Base-by-base conservation (phyloP, 2,329 filamentous ascomycete species). In the Hypoxylon sp. region DNA sequence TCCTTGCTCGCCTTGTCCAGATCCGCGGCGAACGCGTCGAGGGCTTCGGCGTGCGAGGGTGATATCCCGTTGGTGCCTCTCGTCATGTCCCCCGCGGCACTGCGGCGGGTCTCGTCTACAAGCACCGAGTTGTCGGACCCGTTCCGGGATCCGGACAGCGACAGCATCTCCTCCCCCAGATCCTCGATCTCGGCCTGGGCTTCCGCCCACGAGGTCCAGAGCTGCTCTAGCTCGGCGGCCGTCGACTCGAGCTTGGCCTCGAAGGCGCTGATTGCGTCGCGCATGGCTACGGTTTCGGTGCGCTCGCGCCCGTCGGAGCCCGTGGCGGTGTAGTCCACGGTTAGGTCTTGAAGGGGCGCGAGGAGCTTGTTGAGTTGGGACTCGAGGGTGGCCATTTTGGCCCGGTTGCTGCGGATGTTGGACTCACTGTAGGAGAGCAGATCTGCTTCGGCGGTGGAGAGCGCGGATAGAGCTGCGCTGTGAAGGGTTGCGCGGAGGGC, bases 401-500 rank as follows among this genome's bases (percentile, higher is more conserved):
- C 51, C 52, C 70, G 48, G 27, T 71, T 72, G n/a, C 61, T 30
- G 7, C 63, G 68, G 48, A 75, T 69, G 8, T 61, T 54, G 6
- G 67, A 43, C 6, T 65, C 61, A 29, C 47, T 64, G n/a, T 70
- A 60, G 0, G 37, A 52, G 2, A 52, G 50, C 2, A 75, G 48
- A 9, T 59, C 41, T 25, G 69, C 50, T 48, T 71, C 66, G n/a
- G 61, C 50, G 23, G 62, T 59, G 25, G 71, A 69, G 14, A 75
- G 63, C 11, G 67, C 43, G 9, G 66, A 61, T 23, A 74, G 41
- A 7, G 65, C 68, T 12, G 68, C 66, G 48, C 72, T 73, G 58
- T 76, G 74, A 6, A 76, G 45, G 11, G 71, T 69, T 19, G 69
- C 68, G 25, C 74, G 74, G 12, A 76, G 67, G 23, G 70, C 46